A percentile compares a stretch with the other conserved stretches of the same genome.
Evolutionary conservation across 2,329 filamentous ascomycete genomes (phyloP).

Genomic region (Botrytis tulipae): DNA sequence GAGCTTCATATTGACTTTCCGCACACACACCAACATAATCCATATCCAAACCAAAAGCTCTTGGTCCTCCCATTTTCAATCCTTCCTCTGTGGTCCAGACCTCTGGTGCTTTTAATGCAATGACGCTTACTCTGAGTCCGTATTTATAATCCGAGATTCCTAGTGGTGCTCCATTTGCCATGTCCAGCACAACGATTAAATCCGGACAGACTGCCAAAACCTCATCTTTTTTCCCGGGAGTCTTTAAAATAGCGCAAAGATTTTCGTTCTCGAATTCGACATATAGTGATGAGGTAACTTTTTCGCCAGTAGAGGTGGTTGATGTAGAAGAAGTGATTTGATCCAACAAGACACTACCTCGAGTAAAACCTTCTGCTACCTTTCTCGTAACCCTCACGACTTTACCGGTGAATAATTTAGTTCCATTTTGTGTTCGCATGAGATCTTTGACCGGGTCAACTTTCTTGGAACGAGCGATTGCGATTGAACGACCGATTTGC

Average conservation of each 20-base stretch:
- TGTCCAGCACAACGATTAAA: constrained; percentile 43
- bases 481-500: constrained; percentile 59
- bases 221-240: constrained; percentile 25
- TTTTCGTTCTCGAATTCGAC: constrained; percentile 39
- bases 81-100: constrained; percentile 47
- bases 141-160: constrained; percentile 52
- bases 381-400: constrained; percentile 34
- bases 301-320: background rate
- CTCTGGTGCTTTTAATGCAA: constrained; percentile 50
- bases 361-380: constrained; percentile 35
- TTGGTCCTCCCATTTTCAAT: constrained; percentile 43
- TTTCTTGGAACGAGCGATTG: constrained; percentile 38
- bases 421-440: constrained; percentile 33
- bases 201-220: constrained; percentile 36
- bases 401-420: constrained; percentile 36
- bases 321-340: constrained; percentile 19
- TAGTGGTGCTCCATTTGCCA: constrained; percentile 49
- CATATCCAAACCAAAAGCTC: constrained; percentile 41
- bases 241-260: constrained; percentile 30
- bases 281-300: constrained; percentile 12
- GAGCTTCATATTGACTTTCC: constrained; percentile 30
- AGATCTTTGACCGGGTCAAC: constrained; percentile 32
- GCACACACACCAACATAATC: constrained; percentile 31
- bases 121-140: constrained; percentile 50
- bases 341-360: constrained; percentile 34